These are phyloP conservation scores for Floccularia luteovirens DNA, from an alignment of 768 basidiomycete genomes.

Conservation along the genomic window DNA sequence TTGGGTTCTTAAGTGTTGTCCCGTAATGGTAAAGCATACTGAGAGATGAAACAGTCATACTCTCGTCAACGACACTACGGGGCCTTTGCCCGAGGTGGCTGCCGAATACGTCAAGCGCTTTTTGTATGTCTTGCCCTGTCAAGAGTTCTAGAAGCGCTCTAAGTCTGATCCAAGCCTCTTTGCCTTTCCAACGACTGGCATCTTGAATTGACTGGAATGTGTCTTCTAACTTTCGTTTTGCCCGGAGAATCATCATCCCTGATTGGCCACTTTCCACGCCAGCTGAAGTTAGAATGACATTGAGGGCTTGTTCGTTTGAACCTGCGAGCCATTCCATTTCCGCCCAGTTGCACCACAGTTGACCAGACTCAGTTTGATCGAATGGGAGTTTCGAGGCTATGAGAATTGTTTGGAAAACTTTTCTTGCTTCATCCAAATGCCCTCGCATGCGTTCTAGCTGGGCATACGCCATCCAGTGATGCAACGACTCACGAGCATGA, in stretches of 20 bases:
- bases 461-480: conserved; percentile 72
- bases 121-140: conserved; percentile 29
- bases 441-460: conserved; percentile 64
- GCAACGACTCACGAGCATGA: conserved; percentile 43
- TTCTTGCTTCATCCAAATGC: conserved; percentile 61
- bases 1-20: conserved; percentile 43
- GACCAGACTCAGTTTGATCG: conserved; percentile 25
- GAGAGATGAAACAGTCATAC: conserved; percentile 46
- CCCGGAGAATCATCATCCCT: conserved; percentile 51
- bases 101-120: conserved; percentile 36
- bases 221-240: conserved; percentile 58
- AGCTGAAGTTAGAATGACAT: conserved; percentile 46
- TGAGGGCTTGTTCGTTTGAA: conserved; percentile 37
- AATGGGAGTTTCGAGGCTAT: conserved; percentile 31
- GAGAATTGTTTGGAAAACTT: conserved; percentile 67
- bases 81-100: conserved; percentile 15
- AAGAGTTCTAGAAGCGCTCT: conserved; percentile 60
- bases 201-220: conserved; percentile 19
- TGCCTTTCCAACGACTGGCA: conserved; percentile 39
- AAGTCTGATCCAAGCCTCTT: conserved; percentile 59
- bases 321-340: conserved; percentile 76
- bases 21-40: conserved; percentile 57
- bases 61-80: conserved; percentile 35
- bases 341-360: conserved; percentile 79
- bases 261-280: conserved; percentile 40